Percentiles rank a stretch among this genome's conserved stretches.
Evolutionary conservation across 2,329 filamentous ascomycete genomes (phyloP).

Genomic region (Diaporthe helianthi): DNA sequence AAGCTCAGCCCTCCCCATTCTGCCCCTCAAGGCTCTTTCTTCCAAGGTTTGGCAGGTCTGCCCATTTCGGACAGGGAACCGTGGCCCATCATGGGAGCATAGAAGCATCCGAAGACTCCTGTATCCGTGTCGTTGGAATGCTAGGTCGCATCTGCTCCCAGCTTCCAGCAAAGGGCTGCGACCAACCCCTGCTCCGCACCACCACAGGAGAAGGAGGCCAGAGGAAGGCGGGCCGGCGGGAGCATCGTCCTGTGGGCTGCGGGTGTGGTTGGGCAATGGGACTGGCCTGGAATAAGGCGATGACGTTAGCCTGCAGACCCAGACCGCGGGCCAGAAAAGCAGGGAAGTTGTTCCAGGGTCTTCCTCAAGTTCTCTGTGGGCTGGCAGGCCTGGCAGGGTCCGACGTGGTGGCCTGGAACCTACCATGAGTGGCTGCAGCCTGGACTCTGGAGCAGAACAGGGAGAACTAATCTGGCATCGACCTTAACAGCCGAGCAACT

Average conservation of each 20-base stretch:
- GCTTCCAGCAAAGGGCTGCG: constrained; percentile 8
- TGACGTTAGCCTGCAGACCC: constrained; percentile 35
- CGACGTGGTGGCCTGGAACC: constrained; percentile 18
- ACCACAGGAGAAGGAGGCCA: neutral
- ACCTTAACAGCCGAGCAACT: constrained; percentile 7
- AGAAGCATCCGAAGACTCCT: neutral
- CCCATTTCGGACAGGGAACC: constrained; percentile 28
- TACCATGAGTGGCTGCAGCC: constrained; percentile 26
- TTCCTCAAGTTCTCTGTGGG: constrained; percentile 2
- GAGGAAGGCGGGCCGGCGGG: constrained; percentile 4
- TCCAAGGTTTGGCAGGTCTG: constrained; percentile 19
- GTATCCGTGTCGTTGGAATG: neutral
- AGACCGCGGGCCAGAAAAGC: constrained; percentile 27
- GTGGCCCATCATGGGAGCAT: constrained; percentile 16
- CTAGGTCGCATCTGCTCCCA: constrained; percentile 5
- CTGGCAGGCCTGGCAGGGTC: neutral
- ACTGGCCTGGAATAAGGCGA: constrained; percentile 24
- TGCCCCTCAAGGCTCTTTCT: neutral
- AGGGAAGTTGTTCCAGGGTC: constrained; percentile 25
- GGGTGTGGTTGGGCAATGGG: constrained; percentile 25
- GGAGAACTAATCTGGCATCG: too few species aligned
- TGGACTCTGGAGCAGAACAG: too few species aligned
- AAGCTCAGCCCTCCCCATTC: constrained; percentile 4
- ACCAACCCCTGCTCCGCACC: neutral
- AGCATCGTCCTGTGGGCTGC: constrained; percentile 13